Evolutionary conservation across 148 eudicot species (phyloP).

Genomic region (Bassia scoparia): DNA sequence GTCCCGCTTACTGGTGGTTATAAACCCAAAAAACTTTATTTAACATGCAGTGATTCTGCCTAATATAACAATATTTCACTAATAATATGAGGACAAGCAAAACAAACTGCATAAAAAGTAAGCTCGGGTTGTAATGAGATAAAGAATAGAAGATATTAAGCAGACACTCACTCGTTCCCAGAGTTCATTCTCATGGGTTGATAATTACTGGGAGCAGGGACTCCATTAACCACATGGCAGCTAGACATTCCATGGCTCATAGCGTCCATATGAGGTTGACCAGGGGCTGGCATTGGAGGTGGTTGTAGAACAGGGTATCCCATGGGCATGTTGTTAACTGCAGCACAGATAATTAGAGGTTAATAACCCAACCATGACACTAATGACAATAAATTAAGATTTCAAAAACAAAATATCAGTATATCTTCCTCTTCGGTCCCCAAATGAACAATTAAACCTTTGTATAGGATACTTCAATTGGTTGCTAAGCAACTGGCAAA

Average conservation of each 20-base stretch:
- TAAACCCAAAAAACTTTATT: no score
- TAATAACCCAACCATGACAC: slow-evolving; percentile 23
- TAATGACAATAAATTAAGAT: background rate
- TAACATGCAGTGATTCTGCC: no score
- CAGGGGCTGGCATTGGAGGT: slow-evolving; percentile 70
- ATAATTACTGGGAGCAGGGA: slow-evolving; percentile 82
- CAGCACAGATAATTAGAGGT: slow-evolving; percentile 38
- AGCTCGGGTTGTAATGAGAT: background rate
- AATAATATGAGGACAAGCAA: background rate
- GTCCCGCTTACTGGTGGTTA: no score
- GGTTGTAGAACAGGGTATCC: slow-evolving; percentile 96
- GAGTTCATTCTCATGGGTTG: slow-evolving; percentile 89
- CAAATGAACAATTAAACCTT: background rate
- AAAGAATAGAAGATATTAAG: slow-evolving; percentile 3
- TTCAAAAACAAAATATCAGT: no score
- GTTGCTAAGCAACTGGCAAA: background rate
- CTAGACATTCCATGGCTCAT: slow-evolving; percentile 72
- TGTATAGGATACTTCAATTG: background rate
- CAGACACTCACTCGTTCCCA: slow-evolving; percentile 77
- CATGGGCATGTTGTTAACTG: slow-evolving; percentile 96
- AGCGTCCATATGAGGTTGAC: slow-evolving; percentile 83
- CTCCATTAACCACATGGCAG: slow-evolving; percentile 93
- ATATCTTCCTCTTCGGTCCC: no score
- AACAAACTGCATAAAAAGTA: background rate
- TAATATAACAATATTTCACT: background rate